These are phyloP conservation scores for Knoxia roxburghii DNA, from an alignment of 257 asterid genomes.

Conservation along the genomic window DNA sequence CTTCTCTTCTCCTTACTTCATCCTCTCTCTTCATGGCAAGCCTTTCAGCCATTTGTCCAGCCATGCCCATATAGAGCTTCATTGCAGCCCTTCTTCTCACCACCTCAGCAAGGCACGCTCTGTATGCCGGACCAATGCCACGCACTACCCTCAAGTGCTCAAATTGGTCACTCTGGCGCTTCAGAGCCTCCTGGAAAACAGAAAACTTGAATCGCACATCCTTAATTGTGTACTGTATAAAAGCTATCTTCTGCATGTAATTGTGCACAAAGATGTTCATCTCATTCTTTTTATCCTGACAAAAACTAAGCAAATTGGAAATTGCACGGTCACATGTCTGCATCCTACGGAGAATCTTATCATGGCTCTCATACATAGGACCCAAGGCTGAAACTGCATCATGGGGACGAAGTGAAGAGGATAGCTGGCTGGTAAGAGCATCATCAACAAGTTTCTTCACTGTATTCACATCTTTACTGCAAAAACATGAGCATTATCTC, in stretches of 20 bases:
- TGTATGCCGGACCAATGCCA: conserved; percentile 86
- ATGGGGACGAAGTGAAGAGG: conserved; percentile 93
- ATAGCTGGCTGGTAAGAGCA: conserved; percentile 58
- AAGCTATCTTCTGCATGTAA: conserved; percentile 91
- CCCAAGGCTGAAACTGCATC: conserved; percentile 99
- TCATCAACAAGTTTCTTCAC: conserved; percentile 97
- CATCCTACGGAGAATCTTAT: conserved; percentile 75
- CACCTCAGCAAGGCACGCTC: conserved; percentile 94
- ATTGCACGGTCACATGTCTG: conserved; percentile 63
- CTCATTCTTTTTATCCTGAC: conserved; percentile 80
- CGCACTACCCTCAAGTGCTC: conserved; percentile 85
- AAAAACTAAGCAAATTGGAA: conserved; percentile 59
- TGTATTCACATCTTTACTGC: conserved; percentile 91
- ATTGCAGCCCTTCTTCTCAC: conserved; percentile 85
- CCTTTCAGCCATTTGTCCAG: conserved; percentile 93
- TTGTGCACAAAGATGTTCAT: conserved; percentile 78
- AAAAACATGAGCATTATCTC: conserved; percentile 10
- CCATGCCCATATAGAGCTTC: conserved; percentile 98
- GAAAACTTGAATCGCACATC: conserved; percentile 78
- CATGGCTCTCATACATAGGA: conserved; percentile 91
- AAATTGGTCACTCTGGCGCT: conserved; percentile 81
- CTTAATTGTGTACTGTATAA: conserved; percentile 71
- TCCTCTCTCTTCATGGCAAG: conserved; percentile 80
- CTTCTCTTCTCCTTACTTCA: conserved; percentile 87
- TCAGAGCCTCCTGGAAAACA: conserved; percentile 90